These are phyloP conservation scores for Scenedesmus sp. DNA, from an alignment of 163 green algal species.

Conservation along the genomic window DNA sequence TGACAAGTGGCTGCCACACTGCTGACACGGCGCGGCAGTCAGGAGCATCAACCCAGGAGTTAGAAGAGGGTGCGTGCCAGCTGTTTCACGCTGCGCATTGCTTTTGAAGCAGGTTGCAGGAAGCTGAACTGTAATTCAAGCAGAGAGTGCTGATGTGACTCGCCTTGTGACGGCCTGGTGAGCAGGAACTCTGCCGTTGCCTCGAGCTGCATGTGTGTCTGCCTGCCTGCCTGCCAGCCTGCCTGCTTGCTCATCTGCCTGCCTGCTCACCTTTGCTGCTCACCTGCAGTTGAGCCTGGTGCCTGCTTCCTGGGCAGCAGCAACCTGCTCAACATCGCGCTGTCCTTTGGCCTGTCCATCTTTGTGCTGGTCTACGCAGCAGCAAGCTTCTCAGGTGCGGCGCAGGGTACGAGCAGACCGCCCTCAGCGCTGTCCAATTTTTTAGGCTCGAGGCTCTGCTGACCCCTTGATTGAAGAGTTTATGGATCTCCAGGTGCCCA, in stretches of 20 bases:
- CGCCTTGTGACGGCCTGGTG: too few species aligned
- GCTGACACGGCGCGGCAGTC: conserved; percentile 27
- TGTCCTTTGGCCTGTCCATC: conserved; percentile 45
- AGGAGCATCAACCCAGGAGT: background rate
- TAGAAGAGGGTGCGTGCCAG: conserved; percentile 24
- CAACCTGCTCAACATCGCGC: conserved; percentile 45
- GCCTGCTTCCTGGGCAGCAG: conserved; percentile 38
- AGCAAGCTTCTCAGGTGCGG: conserved; percentile 43
- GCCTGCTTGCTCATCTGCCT: too few species aligned
- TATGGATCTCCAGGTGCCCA: too few species aligned
- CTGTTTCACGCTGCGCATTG: too few species aligned
- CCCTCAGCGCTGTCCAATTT: background rate
- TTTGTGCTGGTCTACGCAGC: conserved; percentile 48
- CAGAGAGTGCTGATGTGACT: too few species aligned
- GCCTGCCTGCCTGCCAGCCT: too few species aligned
- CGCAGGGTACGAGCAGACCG: background rate
- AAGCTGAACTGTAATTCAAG: background rate
- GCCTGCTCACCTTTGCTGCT: too few species aligned
- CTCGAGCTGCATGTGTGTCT: too few species aligned
- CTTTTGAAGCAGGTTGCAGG: too few species aligned
- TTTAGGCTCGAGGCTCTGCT: background rate
- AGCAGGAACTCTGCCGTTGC: too few species aligned
- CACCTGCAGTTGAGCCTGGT: conserved; percentile 23
- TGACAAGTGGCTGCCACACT: conserved; percentile 43
- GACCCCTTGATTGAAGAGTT: too few species aligned